Evolutionary conservation across 805 yeast genomes (phyloP).

Genomic region (Yueomyces sinensis): DNA sequence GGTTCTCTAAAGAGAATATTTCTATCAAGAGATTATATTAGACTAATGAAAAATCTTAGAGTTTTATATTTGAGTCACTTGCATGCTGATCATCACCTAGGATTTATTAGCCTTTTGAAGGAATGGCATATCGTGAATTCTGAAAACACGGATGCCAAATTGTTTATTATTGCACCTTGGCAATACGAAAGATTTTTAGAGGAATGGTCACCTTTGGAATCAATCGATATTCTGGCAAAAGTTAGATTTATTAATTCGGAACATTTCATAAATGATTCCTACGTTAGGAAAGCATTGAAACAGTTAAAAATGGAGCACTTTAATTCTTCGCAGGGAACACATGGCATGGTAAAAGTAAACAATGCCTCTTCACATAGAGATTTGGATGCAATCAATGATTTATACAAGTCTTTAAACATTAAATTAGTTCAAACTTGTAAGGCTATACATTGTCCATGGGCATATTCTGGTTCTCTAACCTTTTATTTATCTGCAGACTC

Average conservation of each 20-base stretch:
- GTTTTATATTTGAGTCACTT: constrained; percentile 71
- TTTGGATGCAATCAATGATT: constrained; percentile 16
- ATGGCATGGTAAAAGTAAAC: constrained; percentile 4
- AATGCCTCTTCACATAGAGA: constrained; percentile 18
- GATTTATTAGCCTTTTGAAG: constrained; percentile 53
- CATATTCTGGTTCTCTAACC: constrained; percentile 54
- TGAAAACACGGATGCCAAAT: constrained; percentile 24
- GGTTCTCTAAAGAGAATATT: constrained; percentile 58
- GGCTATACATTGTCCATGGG: constrained; percentile 76
- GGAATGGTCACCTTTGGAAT: constrained; percentile 53
- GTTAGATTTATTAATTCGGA: constrained; percentile 49
- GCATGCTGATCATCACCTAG: constrained; percentile 96
- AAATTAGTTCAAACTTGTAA: constrained; percentile 42
- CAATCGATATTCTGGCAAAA: constrained; percentile 26
- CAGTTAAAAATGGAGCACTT: constrained; percentile 19
- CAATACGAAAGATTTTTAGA: constrained; percentile 50
- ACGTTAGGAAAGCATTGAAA: constrained; percentile 20
- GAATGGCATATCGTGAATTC: constrained; percentile 45
- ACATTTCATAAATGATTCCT: constrained; percentile 32
- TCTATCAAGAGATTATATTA: constrained; percentile 30
- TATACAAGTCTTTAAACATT: constrained; percentile 34
- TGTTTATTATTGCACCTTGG: constrained; percentile 65
- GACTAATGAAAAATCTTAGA: constrained; percentile 45
- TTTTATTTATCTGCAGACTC: constrained; percentile 24
- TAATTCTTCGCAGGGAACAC: constrained; percentile 4